These are phyloP conservation scores for Pontederia paniculata DNA, from an alignment of 176 grass and related monocot genomes.

Conservation along the genomic window DNA sequence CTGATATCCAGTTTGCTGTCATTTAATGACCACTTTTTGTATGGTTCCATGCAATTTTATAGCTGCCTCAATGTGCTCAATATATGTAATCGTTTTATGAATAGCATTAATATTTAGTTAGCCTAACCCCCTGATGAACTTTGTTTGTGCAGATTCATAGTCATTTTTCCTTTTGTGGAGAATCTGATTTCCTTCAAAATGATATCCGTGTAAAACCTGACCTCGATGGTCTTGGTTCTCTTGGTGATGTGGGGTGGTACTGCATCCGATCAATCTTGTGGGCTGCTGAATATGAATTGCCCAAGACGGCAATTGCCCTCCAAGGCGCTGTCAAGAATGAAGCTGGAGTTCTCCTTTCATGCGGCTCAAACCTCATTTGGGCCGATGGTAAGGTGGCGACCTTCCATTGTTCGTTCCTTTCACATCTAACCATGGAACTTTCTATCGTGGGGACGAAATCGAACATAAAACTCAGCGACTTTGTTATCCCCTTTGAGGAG, in stretches of 20 bases:
- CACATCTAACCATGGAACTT: constrained; percentile 5
- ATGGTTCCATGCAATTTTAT: too few species aligned
- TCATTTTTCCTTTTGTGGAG: background rate
- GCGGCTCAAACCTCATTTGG: constrained; percentile 7
- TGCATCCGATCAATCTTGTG: constrained; percentile 18
- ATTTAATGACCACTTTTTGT: too few species aligned
- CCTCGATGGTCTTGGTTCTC: constrained; percentile 10
- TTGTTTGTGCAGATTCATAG: constrained; percentile 5
- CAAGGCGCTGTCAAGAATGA: constrained; percentile 1
- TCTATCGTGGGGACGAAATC: background rate
- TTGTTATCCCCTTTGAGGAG: constrained; percentile 10
- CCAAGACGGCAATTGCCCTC: constrained; percentile 7
- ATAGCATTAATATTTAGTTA: too few species aligned
- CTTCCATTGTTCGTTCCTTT: constrained; percentile 18
- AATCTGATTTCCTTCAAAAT: constrained; percentile 4
- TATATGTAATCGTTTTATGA: too few species aligned
- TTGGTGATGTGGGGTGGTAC: constrained; percentile 21
- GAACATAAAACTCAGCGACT: background rate
- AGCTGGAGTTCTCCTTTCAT: constrained; percentile 6
- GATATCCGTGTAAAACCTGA: constrained; percentile 15
- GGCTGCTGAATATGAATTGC: constrained; percentile 14
- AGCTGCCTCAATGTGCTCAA: too few species aligned
- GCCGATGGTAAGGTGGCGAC: constrained; percentile 15
- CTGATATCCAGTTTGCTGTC: too few species aligned
- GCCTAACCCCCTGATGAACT: too few species aligned